Conservation (phyloP, 1,139 yeast genomes). For the Geotrichum restrictum region DNA sequence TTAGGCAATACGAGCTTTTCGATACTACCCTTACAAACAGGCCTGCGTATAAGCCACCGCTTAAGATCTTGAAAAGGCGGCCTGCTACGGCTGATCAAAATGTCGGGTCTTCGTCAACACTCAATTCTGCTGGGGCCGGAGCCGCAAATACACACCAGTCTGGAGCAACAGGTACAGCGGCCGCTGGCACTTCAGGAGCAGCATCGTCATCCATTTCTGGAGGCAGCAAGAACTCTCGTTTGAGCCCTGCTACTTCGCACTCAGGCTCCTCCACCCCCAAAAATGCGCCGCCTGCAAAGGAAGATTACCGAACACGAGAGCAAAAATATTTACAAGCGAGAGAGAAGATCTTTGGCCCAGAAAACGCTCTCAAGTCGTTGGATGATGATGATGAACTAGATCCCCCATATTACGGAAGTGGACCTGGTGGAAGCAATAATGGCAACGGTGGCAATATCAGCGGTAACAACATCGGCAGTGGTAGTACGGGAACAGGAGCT, state of each 20-base stretch:
- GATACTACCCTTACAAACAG: constrained; percentile 18
- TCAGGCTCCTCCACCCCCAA: constrained; percentile 11
- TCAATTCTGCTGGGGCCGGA: background rate
- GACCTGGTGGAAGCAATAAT: background rate
- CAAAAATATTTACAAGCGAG: constrained; percentile 20
- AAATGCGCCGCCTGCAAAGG: constrained; percentile 17
- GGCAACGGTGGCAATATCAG: background rate
- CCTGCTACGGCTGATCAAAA: constrained; percentile 7
- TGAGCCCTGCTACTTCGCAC: background rate
- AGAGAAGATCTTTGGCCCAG: constrained; percentile 21
- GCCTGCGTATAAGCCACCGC: constrained; percentile 14
- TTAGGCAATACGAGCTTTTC: constrained; percentile 16
- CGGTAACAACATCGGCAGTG: background rate
- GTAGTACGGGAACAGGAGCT: background rate
- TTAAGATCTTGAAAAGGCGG: constrained; percentile 19
- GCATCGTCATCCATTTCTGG: background rate
- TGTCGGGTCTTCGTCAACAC: constrained; percentile 2
- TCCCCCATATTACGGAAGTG: background rate
- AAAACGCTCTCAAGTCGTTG: background rate
- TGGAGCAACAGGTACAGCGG: background rate
- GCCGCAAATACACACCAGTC: background rate
- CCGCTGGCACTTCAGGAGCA: constrained; percentile 2
- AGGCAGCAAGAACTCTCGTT: too few species aligned
- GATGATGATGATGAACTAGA: constrained; percentile 4
- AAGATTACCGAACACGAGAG: constrained; percentile 18